A percentile compares a stretch with the other conserved stretches of the same genome.
phyloP scores from a whole-genome alignment of 2,329 filamentous ascomycete genomes.

The Calycina herbarum region DNA sequence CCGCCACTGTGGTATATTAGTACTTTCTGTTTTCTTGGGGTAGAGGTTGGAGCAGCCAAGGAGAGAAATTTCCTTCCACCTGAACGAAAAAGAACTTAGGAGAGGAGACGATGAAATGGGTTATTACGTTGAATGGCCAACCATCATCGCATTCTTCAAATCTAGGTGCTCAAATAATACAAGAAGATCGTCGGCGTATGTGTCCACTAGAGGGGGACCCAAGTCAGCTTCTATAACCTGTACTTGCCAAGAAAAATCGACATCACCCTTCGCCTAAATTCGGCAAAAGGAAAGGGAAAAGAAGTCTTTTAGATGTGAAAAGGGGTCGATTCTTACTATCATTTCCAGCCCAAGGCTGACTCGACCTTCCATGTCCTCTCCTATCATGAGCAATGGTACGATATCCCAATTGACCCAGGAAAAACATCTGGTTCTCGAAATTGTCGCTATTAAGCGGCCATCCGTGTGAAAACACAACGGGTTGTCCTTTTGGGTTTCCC shows the following conservation, averaged over 20 bases:
- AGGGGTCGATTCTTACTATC: neutral
- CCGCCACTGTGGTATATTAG: conserved; percentile 39
- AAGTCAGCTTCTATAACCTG: neutral
- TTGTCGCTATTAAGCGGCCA: conserved; percentile 44
- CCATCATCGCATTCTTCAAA: conserved; percentile 39
- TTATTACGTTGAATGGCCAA: conserved; percentile 37
- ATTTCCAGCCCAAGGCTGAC: conserved; percentile 41
- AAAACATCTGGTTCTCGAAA: conserved; percentile 44
- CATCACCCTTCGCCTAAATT: neutral
- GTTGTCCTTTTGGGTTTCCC: conserved; percentile 40
- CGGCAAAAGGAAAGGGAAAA: too few species aligned
- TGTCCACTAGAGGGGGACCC: conserved; percentile 40
- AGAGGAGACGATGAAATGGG: neutral
- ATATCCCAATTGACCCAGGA: conserved; percentile 41
- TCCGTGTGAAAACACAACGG: conserved; percentile 42
- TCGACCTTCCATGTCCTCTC: conserved; percentile 43
- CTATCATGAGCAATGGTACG: conserved; percentile 42
- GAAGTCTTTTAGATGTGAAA: too few species aligned
- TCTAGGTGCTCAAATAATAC: conserved; percentile 40
- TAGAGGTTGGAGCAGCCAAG: neutral
- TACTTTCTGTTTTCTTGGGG: neutral
- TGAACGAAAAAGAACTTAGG: neutral
- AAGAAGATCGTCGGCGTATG: conserved; percentile 42
- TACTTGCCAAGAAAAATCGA: too few species aligned
- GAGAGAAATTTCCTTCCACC: neutral